These are phyloP conservation scores for Cadophora malorum DNA, from an alignment of 2,329 filamentous ascomycete species.

Conservation along the genomic window DNA sequence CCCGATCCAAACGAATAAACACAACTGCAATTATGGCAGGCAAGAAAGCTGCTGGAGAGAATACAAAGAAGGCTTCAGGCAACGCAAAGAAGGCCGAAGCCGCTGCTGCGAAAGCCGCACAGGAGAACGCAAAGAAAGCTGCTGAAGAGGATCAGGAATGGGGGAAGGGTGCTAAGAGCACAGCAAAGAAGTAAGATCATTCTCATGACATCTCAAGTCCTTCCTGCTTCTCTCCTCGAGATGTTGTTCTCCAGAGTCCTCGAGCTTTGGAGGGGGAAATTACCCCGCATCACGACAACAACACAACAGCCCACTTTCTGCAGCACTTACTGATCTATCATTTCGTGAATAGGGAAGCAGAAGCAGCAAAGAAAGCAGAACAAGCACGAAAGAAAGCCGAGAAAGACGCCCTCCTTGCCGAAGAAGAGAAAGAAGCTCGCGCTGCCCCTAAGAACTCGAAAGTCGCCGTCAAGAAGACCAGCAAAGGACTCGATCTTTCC, in stretches of 20 bases:
- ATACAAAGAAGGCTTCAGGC: conserved; percentile 86
- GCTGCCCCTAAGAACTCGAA: conserved; percentile 72
- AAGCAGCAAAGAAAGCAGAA: conserved; percentile 71
- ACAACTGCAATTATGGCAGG: conserved; percentile 63
- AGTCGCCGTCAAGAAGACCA: conserved; percentile 69
- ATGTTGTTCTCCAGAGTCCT: conserved; percentile 3
- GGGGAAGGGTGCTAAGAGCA: conserved; percentile 84
- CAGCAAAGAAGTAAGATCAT: conserved; percentile 78
- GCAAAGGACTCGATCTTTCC: conserved; percentile 73
- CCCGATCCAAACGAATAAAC: not conserved
- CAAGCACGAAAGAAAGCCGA: conserved; percentile 91
- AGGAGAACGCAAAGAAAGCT: conserved; percentile 68
- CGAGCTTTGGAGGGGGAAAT: conserved; percentile 8
- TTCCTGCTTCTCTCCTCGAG: conserved; percentile 14
- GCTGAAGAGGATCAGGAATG: conserved; percentile 78
- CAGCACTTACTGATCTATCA: conserved; percentile 18
- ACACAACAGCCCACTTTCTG: conserved; percentile 25
- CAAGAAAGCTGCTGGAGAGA: conserved; percentile 75
- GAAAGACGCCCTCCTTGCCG: conserved; percentile 79
- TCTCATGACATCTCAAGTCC: not conserved
- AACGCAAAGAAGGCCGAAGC: conserved; percentile 93
- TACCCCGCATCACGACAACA: conserved; percentile 28
- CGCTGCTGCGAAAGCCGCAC: conserved; percentile 80
- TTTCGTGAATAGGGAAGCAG: conserved; percentile 71
- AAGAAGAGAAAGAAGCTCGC: conserved; percentile 83